These are phyloP conservation scores for Gossypium schwendimanii DNA, from an alignment of 441 rosid species.

Conservation along the genomic window DNA sequence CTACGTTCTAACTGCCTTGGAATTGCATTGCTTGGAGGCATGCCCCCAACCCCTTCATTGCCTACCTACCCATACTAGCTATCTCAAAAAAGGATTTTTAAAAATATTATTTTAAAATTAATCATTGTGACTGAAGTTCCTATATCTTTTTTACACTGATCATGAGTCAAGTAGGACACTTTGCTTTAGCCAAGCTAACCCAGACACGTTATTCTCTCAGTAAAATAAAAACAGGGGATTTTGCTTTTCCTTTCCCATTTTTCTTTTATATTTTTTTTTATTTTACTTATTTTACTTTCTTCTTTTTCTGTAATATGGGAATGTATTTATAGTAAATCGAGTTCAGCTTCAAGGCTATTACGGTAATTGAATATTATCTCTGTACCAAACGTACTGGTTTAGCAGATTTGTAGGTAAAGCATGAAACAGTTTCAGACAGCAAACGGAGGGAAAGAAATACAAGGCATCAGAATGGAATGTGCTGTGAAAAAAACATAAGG, in stretches of 20 bases:
- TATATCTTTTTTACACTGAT: slow-evolving; percentile 1
- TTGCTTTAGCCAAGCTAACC: slow-evolving; percentile 14
- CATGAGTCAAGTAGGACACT: slow-evolving; percentile 16
- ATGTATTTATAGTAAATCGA: slow-evolving; percentile 23
- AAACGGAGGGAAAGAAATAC: slow-evolving; percentile 13
- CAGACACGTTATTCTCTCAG: slow-evolving; percentile 4
- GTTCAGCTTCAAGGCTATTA: slow-evolving; percentile 15
- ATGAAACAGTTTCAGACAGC: slow-evolving; percentile 14
- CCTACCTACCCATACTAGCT: neutral
- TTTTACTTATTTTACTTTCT: neutral
- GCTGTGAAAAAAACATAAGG: neutral
- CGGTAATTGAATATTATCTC: slow-evolving; percentile 19
- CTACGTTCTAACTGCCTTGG: neutral
- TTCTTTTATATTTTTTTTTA: too few relatives aligned
- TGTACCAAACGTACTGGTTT: slow-evolving; percentile 12
- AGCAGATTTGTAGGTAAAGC: slow-evolving; percentile 22
- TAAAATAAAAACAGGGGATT: neutral
- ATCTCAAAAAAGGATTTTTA: neutral
- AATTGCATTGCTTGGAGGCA: neutral
- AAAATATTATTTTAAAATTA: neutral
- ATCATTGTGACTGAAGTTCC: neutral
- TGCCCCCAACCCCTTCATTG: neutral
- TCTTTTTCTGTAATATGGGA: neutral
- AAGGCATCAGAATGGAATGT: slow-evolving; percentile 3
- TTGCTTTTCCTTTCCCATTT: neutral